A percentile compares a stretch with the other conserved stretches of the same genome.
These are phyloP conservation scores for Ligustrum vulgare DNA, from an alignment of 257 asterid genomes.

Conservation along the genomic window DNA sequence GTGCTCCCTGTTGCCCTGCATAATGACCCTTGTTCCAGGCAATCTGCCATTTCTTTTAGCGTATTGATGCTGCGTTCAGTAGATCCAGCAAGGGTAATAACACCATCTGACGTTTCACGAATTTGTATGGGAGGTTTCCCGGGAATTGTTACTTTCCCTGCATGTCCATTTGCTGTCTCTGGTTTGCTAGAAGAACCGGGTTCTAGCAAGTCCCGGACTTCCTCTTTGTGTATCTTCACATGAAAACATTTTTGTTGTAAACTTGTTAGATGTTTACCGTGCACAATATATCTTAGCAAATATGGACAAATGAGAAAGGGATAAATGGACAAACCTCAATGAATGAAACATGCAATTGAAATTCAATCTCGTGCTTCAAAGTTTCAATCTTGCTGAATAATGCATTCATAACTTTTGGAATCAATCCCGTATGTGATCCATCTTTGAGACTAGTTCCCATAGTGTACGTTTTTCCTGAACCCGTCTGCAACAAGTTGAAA, in stretches of 20 bases:
- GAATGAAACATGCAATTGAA: slow-evolving; percentile 90
- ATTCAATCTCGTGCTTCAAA: slow-evolving; percentile 79
- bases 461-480: slow-evolving; percentile 96
- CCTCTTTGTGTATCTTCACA: slow-evolving; percentile 95
- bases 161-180: slow-evolving; percentile 72
- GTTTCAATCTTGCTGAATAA: slow-evolving; percentile 84
- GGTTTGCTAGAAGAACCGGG: slow-evolving; percentile 48
- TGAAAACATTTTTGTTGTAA: not conserved
- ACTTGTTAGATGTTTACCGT: not conserved
- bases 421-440: slow-evolving; percentile 72
- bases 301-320: not conserved
- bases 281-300: not conserved
- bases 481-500: slow-evolving; percentile 68
- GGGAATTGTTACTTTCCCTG: slow-evolving; percentile 63
- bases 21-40: slow-evolving; percentile 93
- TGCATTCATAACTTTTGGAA: slow-evolving; percentile 86
- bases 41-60: slow-evolving; percentile 92
- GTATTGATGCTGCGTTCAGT: slow-evolving; percentile 81
- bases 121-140: slow-evolving; percentile 93
- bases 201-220: slow-evolving; percentile 91
- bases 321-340: slow-evolving; percentile 65
- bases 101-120: slow-evolving; percentile 95
- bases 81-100: slow-evolving; percentile 97
- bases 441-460: slow-evolving; percentile 96
- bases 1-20: slow-evolving; percentile 98